phyloP scores from a whole-genome alignment of 2,329 filamentous ascomycete genomes.

The Cadophora malorum region DNA sequence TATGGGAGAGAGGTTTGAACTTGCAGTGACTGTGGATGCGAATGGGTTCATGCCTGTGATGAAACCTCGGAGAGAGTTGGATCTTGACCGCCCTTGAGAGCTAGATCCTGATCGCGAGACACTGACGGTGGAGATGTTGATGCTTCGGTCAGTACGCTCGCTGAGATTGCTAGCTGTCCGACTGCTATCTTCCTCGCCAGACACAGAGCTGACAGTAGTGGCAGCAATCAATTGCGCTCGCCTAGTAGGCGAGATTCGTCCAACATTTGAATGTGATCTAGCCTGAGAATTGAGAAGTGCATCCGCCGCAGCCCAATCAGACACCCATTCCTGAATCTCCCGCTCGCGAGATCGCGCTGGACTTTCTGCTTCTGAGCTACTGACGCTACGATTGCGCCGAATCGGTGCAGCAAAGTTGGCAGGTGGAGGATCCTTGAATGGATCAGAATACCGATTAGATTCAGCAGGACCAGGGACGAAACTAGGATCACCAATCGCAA shows the following conservation, averaged over 20 bases:
- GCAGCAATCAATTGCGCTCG: conserved; percentile 41
- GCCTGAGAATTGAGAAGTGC: conserved; percentile 42
- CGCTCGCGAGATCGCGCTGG: conserved; percentile 41
- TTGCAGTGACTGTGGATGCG: conserved; percentile 29
- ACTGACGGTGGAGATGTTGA: conserved; percentile 34
- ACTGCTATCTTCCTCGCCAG: conserved; percentile 43
- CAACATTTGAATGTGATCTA: conserved; percentile 39
- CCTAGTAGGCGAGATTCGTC: conserved; percentile 43
- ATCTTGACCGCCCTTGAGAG: conserved; percentile 40
- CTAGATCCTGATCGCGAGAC: conserved; percentile 41
- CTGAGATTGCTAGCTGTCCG: conserved; percentile 46
- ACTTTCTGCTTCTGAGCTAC: conserved; percentile 37
- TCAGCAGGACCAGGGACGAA: conserved; percentile 25
- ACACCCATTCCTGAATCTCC: conserved; percentile 47
- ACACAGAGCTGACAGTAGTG: conserved; percentile 36
- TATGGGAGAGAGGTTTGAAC: conserved; percentile 31
- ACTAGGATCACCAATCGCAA: conserved; percentile 35
- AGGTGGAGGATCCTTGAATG: conserved; percentile 41
- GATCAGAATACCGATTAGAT: conserved; percentile 38
- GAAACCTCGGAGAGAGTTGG: conserved; percentile 43
- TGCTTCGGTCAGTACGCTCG: conserved; percentile 44
- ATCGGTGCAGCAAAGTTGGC: conserved; percentile 25
- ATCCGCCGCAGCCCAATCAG: conserved; percentile 47
- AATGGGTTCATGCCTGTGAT: conserved; percentile 42
- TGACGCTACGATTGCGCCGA: conserved; percentile 26